Evolutionary conservation across 352 stramenopile genomes (phyloP).

Genomic region (Phytophthora fragariaefolia): DNA sequence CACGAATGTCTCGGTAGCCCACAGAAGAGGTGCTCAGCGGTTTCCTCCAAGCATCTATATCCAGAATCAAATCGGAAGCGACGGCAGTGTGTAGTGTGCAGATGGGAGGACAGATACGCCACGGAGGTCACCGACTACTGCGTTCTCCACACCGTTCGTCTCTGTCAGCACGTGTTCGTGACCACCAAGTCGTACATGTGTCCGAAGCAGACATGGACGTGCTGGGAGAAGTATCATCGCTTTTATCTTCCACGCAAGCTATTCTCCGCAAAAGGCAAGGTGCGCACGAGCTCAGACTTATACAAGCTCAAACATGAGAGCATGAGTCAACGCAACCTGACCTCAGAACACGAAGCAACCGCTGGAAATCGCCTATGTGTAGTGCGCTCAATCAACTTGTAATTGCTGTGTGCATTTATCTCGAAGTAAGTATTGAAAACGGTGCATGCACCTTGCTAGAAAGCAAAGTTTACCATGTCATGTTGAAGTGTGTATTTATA

Average conservation of each 20-base stretch:
- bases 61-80: slow-evolving; percentile 13
- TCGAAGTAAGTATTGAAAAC: slow-evolving; percentile 13
- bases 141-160: background rate
- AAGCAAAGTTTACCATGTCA: slow-evolving; percentile 3
- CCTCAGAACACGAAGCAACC: too few relatives aligned
- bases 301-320: slow-evolving; percentile 10
- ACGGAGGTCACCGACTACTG: slow-evolving; percentile 21
- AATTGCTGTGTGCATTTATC: slow-evolving; percentile 6
- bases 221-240: slow-evolving; percentile 20
- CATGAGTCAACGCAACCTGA: too few relatives aligned
- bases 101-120: slow-evolving; percentile 9
- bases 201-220: slow-evolving; percentile 16
- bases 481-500: too few relatives aligned
- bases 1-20: slow-evolving; percentile 1
- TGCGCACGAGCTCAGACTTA: slow-evolving; percentile 4
- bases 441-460: background rate
- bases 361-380: too few relatives aligned
- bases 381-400: background rate
- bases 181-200: slow-evolving; percentile 9
- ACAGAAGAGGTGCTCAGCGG: slow-evolving; percentile 2
- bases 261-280: slow-evolving; percentile 7
- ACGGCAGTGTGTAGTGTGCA: slow-evolving; percentile 8
- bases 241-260: slow-evolving; percentile 18
- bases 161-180: slow-evolving; percentile 3
- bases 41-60: slow-evolving; percentile 13